Percentiles rank a stretch among this genome's conserved stretches.
These are phyloP conservation scores for Trifolium repens DNA, from an alignment of 306 rosid species.

Conservation along the genomic window DNA sequence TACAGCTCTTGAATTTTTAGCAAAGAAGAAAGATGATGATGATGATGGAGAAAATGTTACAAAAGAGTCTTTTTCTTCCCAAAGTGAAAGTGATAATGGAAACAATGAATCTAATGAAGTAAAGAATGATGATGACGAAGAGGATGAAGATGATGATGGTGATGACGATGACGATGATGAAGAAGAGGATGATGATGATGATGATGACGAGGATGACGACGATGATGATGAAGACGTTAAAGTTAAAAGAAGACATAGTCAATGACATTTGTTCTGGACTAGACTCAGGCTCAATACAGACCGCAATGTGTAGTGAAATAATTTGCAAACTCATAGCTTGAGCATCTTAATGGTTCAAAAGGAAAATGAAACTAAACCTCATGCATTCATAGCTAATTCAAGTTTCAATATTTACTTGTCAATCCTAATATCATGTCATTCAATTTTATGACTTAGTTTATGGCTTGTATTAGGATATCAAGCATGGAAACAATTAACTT, in stretches of 20 bases:
- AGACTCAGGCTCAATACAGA: background rate
- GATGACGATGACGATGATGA: too few relatives aligned
- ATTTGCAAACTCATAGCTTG: background rate
- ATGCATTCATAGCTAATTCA: background rate
- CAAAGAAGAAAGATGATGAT: constrained; percentile 40
- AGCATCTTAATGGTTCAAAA: background rate
- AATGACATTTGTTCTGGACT: background rate
- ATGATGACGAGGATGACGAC: background rate
- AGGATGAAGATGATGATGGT: accelerated
- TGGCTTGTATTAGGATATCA: constrained; percentile 3
- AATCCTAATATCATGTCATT: background rate
- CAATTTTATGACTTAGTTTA: constrained; percentile 9
- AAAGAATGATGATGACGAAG: background rate
- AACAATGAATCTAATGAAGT: constrained; percentile 12
- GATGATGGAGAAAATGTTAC: constrained; percentile 4
- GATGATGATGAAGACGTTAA: background rate
- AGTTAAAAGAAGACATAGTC: background rate
- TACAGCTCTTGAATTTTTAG: constrained; percentile 70
- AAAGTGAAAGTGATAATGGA: constrained; percentile 26
- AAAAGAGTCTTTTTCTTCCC: constrained; percentile 23
- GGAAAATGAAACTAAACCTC: constrained; percentile 5
- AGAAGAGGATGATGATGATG: too few relatives aligned
- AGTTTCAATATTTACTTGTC: background rate
- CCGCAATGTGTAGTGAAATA: background rate
- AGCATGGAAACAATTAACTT: background rate